phyloP scores from a whole-genome alignment of 768 basidiomycete genomes.

The Phlebiopsis flavidoalba region DNA sequence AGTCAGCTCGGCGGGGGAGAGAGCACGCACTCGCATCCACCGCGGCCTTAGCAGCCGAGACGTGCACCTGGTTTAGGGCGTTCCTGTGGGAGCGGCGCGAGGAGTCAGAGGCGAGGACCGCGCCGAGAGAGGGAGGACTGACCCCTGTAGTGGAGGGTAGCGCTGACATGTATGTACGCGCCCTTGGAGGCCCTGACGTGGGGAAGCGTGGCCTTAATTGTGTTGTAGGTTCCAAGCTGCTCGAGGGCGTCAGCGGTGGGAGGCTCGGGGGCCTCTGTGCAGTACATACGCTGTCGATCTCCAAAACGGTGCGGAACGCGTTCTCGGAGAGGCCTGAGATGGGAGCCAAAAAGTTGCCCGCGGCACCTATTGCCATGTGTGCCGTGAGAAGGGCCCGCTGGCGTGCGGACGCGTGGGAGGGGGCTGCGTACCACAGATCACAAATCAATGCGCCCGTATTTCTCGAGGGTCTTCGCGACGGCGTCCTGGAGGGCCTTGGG shows the following conservation, averaged over 20 bases:
- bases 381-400: neutral
- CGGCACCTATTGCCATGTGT: slow-evolving; percentile 56
- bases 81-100: slow-evolving; percentile 38
- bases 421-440: slow-evolving; percentile 69
- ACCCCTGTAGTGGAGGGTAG: slow-evolving; percentile 85
- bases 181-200: slow-evolving; percentile 70
- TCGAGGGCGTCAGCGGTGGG: neutral
- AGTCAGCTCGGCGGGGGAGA: neutral
- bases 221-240: slow-evolving; percentile 90
- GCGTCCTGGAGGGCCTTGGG: slow-evolving; percentile 69
- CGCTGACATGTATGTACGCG: slow-evolving; percentile 85
- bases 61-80: slow-evolving; percentile 88
- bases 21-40: slow-evolving; percentile 61
- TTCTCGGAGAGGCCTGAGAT: slow-evolving; percentile 82
- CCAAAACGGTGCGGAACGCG: slow-evolving; percentile 88
- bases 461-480: slow-evolving; percentile 65
- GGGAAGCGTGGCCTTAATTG: slow-evolving; percentile 84
- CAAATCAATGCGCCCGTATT: slow-evolving; percentile 91
- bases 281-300: slow-evolving; percentile 80
- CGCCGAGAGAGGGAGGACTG: slow-evolving; percentile 10
- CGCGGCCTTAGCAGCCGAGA: slow-evolving; percentile 92
- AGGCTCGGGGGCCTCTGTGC: neutral
- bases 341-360: slow-evolving; percentile 93
- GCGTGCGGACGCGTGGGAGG: neutral
- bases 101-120: neutral